Evolutionary conservation across 1,139 yeast species (phyloP), one percentile per base, ranked within the genome.

Genomic region (Taiozyma onychis): DNA sequence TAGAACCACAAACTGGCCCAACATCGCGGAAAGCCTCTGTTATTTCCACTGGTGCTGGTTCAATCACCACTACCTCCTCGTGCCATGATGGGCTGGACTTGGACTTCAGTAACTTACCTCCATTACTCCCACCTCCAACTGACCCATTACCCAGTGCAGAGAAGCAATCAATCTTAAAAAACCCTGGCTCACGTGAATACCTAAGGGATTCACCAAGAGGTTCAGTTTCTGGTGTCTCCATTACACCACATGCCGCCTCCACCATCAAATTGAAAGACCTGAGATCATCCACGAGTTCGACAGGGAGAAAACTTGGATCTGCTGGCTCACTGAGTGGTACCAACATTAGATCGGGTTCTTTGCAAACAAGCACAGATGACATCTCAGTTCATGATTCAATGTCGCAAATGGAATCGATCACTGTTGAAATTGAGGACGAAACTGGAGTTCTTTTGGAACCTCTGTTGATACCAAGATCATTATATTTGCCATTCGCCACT

Each of bases 401-500:
- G 6, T 57, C 62, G 4, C 46, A 48, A 5, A 7, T 51, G 4
- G 60, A 50, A 7, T 54, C 61, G 0, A 24, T 51, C 13, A 35
- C 44, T 6, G 27, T 51, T 4, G 58, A 49, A 11, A 27, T 48
- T 21, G 48, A 50, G 13, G 63, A 59, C 4, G 57, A 54, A 10
- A 34, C 51, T 2, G 54, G 57, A 27, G 48, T 58, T 16, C 64
- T 70, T 30, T 52, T 74, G 44, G 88, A 83, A 55, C 84, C 88
- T 1, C 67, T 83, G 37, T 69, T 80, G 50, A 74, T 83, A 39
- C 93, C 95, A 16, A 72, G 95, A 53, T 75, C 81, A 22, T 64
- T 86, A 34, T 85, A 83, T 58, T 64, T 86, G 54, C 93, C 95
- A 6, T 84, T 83, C 68, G 66, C 82, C 2, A 80, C 85, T 1